A percentile compares a stretch with the other conserved stretches of the same genome.
Conservation (phyloP, 73 alveolate genomes). For the Paramecium biaurelia region DNA sequence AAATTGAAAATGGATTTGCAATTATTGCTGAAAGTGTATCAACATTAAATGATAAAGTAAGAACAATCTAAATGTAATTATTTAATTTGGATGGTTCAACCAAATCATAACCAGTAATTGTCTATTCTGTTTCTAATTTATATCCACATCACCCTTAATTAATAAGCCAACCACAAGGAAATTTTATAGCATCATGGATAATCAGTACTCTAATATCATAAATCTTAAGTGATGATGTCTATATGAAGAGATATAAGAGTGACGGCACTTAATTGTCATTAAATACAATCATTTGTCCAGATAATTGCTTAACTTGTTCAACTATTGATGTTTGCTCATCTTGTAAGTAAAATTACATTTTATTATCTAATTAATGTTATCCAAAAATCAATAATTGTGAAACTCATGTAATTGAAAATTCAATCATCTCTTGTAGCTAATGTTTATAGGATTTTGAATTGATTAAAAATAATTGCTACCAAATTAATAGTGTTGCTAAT, state of each 20-base stretch:
- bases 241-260: not conserved
- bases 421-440: not conserved
- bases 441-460: not conserved
- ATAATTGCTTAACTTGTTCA: not conserved
- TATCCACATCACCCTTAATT: slow-evolving; percentile 21
- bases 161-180: not conserved
- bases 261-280: not conserved
- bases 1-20: not conserved
- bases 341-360: not conserved
- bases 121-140: not conserved
- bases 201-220: not conserved
- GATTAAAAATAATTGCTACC: not conserved
- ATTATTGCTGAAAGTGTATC: not conserved
- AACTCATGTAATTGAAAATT: not conserved
- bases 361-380: not conserved
- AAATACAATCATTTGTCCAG: not conserved
- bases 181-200: not conserved
- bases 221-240: not conserved
- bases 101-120: not conserved
- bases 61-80: not conserved
- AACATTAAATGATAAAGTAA: not conserved
- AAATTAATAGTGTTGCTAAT: not conserved
- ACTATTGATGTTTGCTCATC: not conserved
- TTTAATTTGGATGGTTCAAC: not conserved
- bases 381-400: not conserved